Evolutionary conservation across 371 early-diverging fungal genomes (phyloP).

Genomic region (Apophysomyces variabilis): DNA sequence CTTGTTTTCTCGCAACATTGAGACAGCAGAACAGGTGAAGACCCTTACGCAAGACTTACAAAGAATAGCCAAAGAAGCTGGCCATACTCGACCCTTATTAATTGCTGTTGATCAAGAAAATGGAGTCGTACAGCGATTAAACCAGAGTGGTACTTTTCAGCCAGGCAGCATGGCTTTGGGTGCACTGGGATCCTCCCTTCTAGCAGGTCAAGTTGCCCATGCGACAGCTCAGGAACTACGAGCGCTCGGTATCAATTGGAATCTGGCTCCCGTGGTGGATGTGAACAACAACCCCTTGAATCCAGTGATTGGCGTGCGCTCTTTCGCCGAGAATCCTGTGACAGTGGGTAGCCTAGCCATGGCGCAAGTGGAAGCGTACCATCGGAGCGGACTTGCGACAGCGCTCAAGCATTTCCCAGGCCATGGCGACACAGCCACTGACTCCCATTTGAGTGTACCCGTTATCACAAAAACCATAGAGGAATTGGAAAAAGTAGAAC

Average conservation of each 20-base stretch:
- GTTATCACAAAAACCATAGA: constrained; percentile 46
- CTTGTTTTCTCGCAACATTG: constrained; percentile 55
- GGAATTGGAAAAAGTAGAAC: constrained; percentile 42
- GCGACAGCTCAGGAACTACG: constrained; percentile 43
- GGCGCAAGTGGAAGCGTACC: constrained; percentile 50
- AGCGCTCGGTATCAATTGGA: constrained; percentile 53
- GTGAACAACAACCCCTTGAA: constrained; percentile 57
- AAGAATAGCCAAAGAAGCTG: constrained; percentile 42
- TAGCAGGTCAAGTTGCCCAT: constrained; percentile 39
- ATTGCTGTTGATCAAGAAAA: constrained; percentile 59
- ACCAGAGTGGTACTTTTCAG: constrained; percentile 43
- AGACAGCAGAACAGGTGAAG: constrained; percentile 37
- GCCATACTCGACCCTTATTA: constrained; percentile 44
- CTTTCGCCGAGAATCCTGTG: constrained; percentile 46
- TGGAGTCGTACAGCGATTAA: constrained; percentile 53
- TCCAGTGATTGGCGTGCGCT: constrained; percentile 57
- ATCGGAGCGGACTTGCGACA: constrained; percentile 34
- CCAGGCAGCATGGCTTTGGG: constrained; percentile 56
- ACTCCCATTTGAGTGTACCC: constrained; percentile 55
- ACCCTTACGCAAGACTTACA: constrained; percentile 37
- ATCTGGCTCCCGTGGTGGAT: constrained; percentile 51
- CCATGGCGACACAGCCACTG: constrained; percentile 58
- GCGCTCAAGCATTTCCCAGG: constrained; percentile 59
- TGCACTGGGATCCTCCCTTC: constrained; percentile 34
- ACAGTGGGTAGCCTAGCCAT: constrained; percentile 37